phyloP scores from a whole-genome alignment of 306 rosid genomes.

The Urtica urens region DNA sequence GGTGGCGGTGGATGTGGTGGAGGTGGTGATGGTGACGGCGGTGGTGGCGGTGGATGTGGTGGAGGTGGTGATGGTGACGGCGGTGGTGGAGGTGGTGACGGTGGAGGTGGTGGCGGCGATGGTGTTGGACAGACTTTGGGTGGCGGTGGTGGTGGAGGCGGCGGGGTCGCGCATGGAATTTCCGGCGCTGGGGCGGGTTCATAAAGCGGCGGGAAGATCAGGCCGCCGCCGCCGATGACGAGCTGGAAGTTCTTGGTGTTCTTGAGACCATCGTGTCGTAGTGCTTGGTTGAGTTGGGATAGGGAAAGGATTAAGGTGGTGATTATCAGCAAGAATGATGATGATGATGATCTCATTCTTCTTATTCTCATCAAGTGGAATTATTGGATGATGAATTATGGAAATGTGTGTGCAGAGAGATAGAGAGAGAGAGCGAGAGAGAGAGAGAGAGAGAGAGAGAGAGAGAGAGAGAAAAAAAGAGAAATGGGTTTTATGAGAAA shows the following conservation, averaged over 20 bases:
- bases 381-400: not conserved
- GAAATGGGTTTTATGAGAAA: not conserved
- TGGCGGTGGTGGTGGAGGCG: not conserved
- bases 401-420: not conserved
- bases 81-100: not conserved
- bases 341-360: not conserved
- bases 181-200: slow-evolving; percentile 3
- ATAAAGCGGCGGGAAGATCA: not conserved
- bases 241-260: not conserved
- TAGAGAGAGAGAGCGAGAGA: not conserved
- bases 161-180: not conserved
- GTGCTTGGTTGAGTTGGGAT: not conserved
- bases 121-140: too few relatives aligned
- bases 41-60: not conserved
- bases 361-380: not conserved
- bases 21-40: not conserved
- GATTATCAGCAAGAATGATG: not conserved
- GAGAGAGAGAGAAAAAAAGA: not conserved
- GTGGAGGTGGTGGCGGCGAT: too few relatives aligned
- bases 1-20: not conserved
- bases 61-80: not conserved
- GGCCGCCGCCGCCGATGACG: not conserved
- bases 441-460: not conserved
- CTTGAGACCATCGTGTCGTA: not conserved
- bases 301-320: not conserved